Evolutionary conservation across 345 rosid genomes (phyloP).

Genomic region (Pistacia atlantica): DNA sequence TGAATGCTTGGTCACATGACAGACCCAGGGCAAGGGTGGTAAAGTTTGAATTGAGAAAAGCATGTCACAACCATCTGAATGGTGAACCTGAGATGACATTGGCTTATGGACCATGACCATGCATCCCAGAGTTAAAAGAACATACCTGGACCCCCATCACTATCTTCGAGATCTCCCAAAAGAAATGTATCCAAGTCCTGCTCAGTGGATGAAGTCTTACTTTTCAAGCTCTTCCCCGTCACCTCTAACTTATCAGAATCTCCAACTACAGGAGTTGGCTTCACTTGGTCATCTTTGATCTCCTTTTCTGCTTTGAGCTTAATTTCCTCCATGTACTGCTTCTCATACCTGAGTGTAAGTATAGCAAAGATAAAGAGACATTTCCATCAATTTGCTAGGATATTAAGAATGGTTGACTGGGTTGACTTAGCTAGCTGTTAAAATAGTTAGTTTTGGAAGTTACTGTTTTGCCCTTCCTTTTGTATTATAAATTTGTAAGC

Average conservation of each 20-base stretch:
- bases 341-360: constrained; percentile 53
- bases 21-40: not conserved
- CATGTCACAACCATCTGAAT: not conserved
- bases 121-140: not conserved
- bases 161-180: constrained; percentile 86
- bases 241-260: constrained; percentile 35
- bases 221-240: constrained; percentile 44
- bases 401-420: too few relatives aligned
- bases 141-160: constrained; percentile 81
- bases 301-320: constrained; percentile 65
- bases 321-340: constrained; percentile 69
- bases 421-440: too few relatives aligned
- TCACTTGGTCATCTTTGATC: constrained; percentile 45
- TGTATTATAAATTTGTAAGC: too few relatives aligned
- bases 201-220: constrained; percentile 59
- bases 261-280: constrained; percentile 43
- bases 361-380: constrained; percentile 12
- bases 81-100: not conserved
- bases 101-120: not conserved
- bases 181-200: constrained; percentile 90
- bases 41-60: not conserved
- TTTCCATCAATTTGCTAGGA: not conserved
- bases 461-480: too few relatives aligned
- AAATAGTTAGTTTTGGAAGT: too few relatives aligned
- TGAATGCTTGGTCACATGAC: not conserved